phyloP scores from a whole-genome alignment of 805 yeast species.

The Metschnikowia borealis region DNA sequence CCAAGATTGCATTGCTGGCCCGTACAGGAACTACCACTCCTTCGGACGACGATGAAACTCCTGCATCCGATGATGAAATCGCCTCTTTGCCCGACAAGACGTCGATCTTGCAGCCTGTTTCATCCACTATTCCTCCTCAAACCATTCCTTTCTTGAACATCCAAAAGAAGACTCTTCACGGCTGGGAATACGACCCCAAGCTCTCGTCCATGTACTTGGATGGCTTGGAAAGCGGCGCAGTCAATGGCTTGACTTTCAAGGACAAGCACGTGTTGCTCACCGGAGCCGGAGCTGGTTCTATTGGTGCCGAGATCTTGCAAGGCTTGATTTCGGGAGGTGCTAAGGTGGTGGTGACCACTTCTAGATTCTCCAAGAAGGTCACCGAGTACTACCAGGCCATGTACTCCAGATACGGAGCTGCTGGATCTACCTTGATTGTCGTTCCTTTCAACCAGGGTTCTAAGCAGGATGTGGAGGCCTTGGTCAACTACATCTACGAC shows the following conservation, averaged over 20 bases:
- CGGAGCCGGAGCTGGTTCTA: constrained; percentile 99
- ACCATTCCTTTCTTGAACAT: constrained; percentile 94
- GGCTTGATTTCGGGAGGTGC: constrained; percentile 98
- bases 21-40: constrained; percentile 43
- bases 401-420: constrained; percentile 89
- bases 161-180: constrained; percentile 68
- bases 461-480: constrained; percentile 83
- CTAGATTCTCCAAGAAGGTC: constrained; percentile 88
- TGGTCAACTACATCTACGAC: constrained; percentile 80
- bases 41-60: constrained; percentile 31
- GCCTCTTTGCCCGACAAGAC: constrained; percentile 77
- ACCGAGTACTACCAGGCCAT: constrained; percentile 94
- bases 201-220: constrained; percentile 77
- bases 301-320: constrained; percentile 94
- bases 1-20: constrained; percentile 46
- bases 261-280: constrained; percentile 88
- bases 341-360: constrained; percentile 91
- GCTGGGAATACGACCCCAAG: constrained; percentile 83
- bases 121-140: constrained; percentile 69
- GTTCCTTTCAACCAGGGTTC: constrained; percentile 99
- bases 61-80: constrained; percentile 64
- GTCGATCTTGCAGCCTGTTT: constrained; percentile 67
- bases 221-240: constrained; percentile 90
- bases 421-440: constrained; percentile 87
- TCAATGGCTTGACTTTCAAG: constrained; percentile 87